Evolutionary conservation across 305 asterid species (phyloP), one percentile per base, ranked within the genome.

Genomic region (Solanum hybrid): DNA sequence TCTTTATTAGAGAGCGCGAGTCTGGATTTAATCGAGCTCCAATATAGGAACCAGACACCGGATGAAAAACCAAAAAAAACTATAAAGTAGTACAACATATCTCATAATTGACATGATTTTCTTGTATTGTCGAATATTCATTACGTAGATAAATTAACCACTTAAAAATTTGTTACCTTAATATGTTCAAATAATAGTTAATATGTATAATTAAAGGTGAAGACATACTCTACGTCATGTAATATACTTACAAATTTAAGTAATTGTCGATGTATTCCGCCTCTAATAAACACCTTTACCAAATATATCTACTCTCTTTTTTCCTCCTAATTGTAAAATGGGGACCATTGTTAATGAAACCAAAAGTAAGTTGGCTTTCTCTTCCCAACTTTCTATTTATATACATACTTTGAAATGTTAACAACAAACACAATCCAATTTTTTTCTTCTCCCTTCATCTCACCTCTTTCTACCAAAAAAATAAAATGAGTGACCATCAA

Each of bases 401-500:
- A 82, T 16, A 10, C n/a, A 11, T 76, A 26, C 27, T 5, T 29
- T 9, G 29, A 71, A 32, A 32, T 32, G 35, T 32, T 20, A 5
- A 9, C 6, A 6, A 31, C 36, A 31, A 31, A 56, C 36, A 5
- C 87, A 29, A 46, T 51, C 29, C 42, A 51, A 31, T 10, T 31
- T 51, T 6, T 7, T 20, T 56, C 69, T 20, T 56, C 69, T 56
- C 24, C 10, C 6, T 46, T 46, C 73, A 46, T 82, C 38, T 42
- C 72, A 42, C 6, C 10, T 17, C 73, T 46, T 46, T 46, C 6
- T 29, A 46, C 27, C 87, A 38, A 22, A 9, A 64, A 5, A 22
- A 40, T 3, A 60, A 79, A 56, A 94, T 89, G 95, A 89, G 16
- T 38, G 82, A 7, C 17, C 14, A 71, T 40, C 85, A 86, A 36